Percentiles rank a stretch among this genome's conserved stretches.
Conservation (phyloP, 2,329 filamentous ascomycete genomes). For the Scedosporium aurantiacum region DNA sequence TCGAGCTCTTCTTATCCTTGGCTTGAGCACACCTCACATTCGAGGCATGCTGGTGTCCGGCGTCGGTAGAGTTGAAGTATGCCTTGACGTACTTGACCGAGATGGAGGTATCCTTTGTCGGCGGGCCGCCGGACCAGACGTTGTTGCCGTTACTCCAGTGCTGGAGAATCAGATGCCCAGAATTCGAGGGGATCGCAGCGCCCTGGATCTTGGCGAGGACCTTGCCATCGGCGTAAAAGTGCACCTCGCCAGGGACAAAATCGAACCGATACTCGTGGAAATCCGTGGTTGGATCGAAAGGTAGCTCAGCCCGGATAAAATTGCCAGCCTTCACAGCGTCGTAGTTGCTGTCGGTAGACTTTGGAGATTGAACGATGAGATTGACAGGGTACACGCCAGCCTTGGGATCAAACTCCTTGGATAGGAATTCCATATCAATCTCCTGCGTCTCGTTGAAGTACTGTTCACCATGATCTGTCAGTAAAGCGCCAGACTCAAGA, state of each 20-base stretch:
- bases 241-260: slow-evolving; percentile 49
- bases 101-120: slow-evolving; percentile 47
- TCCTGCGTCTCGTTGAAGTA: slow-evolving; percentile 71
- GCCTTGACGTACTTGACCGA: slow-evolving; percentile 61
- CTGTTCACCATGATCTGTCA: slow-evolving; percentile 25
- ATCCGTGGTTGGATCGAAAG: slow-evolving; percentile 52
- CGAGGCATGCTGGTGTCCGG: slow-evolving; percentile 27
- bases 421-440: slow-evolving; percentile 73
- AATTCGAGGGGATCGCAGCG: slow-evolving; percentile 43
- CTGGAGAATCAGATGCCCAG: slow-evolving; percentile 59
- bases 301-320: slow-evolving; percentile 46
- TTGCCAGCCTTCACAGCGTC: slow-evolving; percentile 49
- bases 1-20: slow-evolving; percentile 19
- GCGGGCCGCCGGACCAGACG: slow-evolving; percentile 62
- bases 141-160: slow-evolving; percentile 72
- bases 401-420: slow-evolving; percentile 44
- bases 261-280: slow-evolving; percentile 78
- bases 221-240: slow-evolving; percentile 58
- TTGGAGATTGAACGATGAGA: slow-evolving; percentile 61
- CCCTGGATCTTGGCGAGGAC: slow-evolving; percentile 45
- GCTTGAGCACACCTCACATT: slow-evolving; percentile 25
- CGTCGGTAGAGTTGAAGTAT: slow-evolving; percentile 63
- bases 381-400: slow-evolving; percentile 51
- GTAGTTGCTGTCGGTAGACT: slow-evolving; percentile 47
- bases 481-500: not conserved